Percentiles rank a stretch among this genome's conserved stretches.
phyloP scores from a whole-genome alignment of 2,329 filamentous ascomycete species.

The Penicillium thymicola region DNA sequence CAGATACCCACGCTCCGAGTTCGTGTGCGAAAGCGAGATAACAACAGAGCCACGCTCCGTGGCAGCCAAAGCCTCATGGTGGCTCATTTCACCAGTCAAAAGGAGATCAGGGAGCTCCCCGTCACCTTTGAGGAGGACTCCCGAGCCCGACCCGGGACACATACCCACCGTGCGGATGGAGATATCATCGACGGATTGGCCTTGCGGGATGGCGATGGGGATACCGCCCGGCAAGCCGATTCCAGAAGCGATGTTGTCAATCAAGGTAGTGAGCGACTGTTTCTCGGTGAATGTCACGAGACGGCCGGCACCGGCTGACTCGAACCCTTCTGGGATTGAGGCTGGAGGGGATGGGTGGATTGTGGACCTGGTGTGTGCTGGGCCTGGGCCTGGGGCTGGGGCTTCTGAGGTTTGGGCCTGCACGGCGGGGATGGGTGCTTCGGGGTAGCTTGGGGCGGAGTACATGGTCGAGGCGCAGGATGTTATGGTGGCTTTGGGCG shows the following conservation, averaged over 20 bases:
- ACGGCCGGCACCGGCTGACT: conserved; percentile 60
- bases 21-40: conserved; percentile 85
- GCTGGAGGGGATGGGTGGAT: conserved; percentile 48
- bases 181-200: conserved; percentile 51
- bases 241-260: conserved; percentile 58
- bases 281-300: conserved; percentile 54
- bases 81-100: conserved; percentile 89
- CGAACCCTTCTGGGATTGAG: conserved; percentile 37
- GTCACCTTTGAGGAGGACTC: conserved; percentile 61
- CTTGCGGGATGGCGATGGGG: conserved; percentile 62
- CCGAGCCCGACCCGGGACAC: conserved; percentile 83
- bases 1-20: conserved; percentile 84
- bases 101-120: conserved; percentile 65
- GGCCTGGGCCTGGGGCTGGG: background rate
- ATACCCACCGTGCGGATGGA: conserved; percentile 70
- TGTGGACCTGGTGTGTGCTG: conserved; percentile 51
- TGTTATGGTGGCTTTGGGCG: conserved; percentile 6
- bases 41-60: conserved; percentile 81
- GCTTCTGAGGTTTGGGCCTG: conserved; percentile 18
- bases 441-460: conserved; percentile 41
- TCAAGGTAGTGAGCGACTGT: conserved; percentile 55
- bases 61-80: conserved; percentile 85
- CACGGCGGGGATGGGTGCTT: conserved; percentile 24
- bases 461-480: conserved; percentile 33
- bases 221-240: conserved; percentile 67